phyloP scores from a whole-genome alignment of 2,329 filamentous ascomycete species.

The Microdochium paspali region DNA sequence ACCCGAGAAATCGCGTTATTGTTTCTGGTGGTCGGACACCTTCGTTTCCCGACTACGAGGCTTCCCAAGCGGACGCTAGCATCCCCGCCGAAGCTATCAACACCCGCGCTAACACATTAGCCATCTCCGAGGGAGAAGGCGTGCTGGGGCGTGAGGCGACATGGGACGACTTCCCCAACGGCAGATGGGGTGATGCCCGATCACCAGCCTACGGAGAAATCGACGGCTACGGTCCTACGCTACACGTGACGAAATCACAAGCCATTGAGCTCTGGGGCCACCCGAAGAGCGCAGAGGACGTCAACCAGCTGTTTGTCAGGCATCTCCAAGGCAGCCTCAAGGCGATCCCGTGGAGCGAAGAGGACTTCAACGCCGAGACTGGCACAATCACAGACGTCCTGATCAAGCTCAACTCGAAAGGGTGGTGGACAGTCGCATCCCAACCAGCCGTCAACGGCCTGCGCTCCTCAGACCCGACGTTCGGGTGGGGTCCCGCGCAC shows the following conservation, averaged over 20 bases:
- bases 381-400: slow-evolving; percentile 70
- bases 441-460: slow-evolving; percentile 90
- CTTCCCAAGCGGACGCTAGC: slow-evolving; percentile 66
- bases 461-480: slow-evolving; percentile 64
- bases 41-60: slow-evolving; percentile 57
- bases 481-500: slow-evolving; percentile 87
- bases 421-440: slow-evolving; percentile 95
- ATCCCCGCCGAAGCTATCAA: slow-evolving; percentile 67
- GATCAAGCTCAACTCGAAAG: slow-evolving; percentile 64
- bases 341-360: slow-evolving; percentile 90
- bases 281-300: slow-evolving; percentile 60
- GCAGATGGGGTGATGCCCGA: slow-evolving; percentile 85
- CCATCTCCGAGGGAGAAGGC: slow-evolving; percentile 90
- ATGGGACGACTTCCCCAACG: slow-evolving; percentile 98
- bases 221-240: slow-evolving; percentile 92
- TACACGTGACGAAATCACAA: slow-evolving; percentile 81
- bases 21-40: slow-evolving; percentile 51
- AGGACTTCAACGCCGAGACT: slow-evolving; percentile 77
- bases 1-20: slow-evolving; percentile 81
- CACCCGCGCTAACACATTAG: slow-evolving; percentile 73
- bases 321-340: slow-evolving; percentile 72
- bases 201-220: slow-evolving; percentile 94
- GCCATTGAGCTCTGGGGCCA: slow-evolving; percentile 80
- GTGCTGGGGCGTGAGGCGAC: slow-evolving; percentile 86
- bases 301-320: slow-evolving; percentile 69